Conservation (phyloP, 345 rosid genomes). For the Pelargonium nanum region DNA sequence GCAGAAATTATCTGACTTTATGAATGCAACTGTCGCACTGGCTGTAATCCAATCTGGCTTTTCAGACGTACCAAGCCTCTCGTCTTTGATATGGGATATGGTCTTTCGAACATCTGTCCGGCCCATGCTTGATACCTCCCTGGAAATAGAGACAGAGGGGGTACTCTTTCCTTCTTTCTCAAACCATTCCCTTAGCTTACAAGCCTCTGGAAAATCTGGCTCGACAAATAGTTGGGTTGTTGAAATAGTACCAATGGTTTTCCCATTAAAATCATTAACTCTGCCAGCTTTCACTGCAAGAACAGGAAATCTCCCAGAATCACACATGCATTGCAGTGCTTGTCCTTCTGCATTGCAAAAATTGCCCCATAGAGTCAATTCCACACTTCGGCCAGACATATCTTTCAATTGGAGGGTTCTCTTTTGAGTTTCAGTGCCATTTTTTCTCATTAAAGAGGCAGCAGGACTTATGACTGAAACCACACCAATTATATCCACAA, state of each 20-base stretch:
- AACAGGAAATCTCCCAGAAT: conserved; percentile 65
- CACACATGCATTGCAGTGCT: conserved; percentile 56
- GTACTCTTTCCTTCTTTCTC: conserved; percentile 54
- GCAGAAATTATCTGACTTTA: conserved; percentile 76
- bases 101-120: conserved; percentile 55
- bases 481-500: conserved; percentile 65
- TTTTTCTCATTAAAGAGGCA: conserved; percentile 57
- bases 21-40: conserved; percentile 45
- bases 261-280: conserved; percentile 76
- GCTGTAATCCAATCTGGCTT: conserved; percentile 90
- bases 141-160: conserved; percentile 59
- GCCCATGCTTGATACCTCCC: conserved; percentile 43
- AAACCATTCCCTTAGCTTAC: conserved; percentile 60
- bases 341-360: conserved; percentile 72
- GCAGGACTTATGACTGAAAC: conserved; percentile 50
- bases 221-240: conserved; percentile 63
- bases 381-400: conserved; percentile 74
- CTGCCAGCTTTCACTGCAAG: conserved; percentile 70
- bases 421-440: conserved; percentile 68
- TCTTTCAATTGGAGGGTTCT: conserved; percentile 72
- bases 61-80: conserved; percentile 81
- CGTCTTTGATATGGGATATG: conserved; percentile 77
- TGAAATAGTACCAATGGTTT: conserved; percentile 64
- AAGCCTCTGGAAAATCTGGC: conserved; percentile 70
- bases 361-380: conserved; percentile 83